These are phyloP conservation scores for Cylindrodendrum hubeiense DNA, from an alignment of 2,329 filamentous ascomycete genomes.

Conservation along the genomic window DNA sequence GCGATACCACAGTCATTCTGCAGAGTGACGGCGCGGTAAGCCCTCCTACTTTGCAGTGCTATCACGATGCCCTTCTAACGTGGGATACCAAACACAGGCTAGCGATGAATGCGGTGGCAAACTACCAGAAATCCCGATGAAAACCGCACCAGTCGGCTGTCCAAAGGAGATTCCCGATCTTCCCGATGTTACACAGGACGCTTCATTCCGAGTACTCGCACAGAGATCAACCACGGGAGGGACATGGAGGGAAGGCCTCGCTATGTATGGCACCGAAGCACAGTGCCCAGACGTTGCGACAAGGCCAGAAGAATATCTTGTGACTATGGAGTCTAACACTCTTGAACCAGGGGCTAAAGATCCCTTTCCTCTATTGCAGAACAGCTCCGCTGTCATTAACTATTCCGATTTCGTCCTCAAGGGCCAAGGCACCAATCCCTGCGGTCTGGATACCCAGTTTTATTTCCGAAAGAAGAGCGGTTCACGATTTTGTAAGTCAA, in stretches of 20 bases:
- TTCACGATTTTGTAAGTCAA: slow-evolving; percentile 3
- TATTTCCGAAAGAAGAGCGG: slow-evolving; percentile 7
- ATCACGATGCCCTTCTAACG: neutral
- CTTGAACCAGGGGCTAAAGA: slow-evolving; percentile 3
- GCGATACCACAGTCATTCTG: neutral
- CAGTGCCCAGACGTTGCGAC: neutral
- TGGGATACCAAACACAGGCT: neutral
- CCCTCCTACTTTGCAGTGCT: no score
- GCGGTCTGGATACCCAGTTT: slow-evolving; percentile 2
- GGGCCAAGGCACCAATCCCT: neutral
- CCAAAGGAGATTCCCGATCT: neutral
- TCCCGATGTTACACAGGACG: slow-evolving; percentile 1
- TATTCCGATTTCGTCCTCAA: neutral
- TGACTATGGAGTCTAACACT: neutral
- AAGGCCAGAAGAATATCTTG: neutral
- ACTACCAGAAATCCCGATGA: slow-evolving; percentile 1
- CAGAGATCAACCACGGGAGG: slow-evolving; percentile 7
- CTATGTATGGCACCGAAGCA: slow-evolving; percentile 2
- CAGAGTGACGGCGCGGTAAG: slow-evolving; percentile 9
- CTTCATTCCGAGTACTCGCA: neutral
- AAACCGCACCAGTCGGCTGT: neutral
- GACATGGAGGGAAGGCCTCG: neutral
- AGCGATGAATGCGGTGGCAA: slow-evolving; percentile 4
- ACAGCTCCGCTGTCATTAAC: slow-evolving; percentile 5
- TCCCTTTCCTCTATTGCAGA: neutral